Conservation (phyloP, 2,329 filamentous ascomycete genomes). For the Aphanocladium album region DNA sequence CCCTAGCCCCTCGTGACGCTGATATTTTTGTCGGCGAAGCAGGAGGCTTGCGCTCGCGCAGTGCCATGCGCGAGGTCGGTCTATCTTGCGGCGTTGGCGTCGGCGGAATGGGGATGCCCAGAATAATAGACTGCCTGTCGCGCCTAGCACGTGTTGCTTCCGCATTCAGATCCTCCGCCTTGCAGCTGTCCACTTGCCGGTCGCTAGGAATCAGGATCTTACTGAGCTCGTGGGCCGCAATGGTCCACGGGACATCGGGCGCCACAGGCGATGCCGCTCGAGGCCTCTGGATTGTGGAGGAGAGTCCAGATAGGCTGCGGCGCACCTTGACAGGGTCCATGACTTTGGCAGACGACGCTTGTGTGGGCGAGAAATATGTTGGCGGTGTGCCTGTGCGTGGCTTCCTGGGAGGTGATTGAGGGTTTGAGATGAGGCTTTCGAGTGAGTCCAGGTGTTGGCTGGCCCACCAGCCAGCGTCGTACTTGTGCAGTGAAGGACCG, state of each 20-base stretch:
- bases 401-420: constrained; percentile 46
- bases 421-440: constrained; percentile 54
- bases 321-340: constrained; percentile 62
- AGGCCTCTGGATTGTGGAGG: constrained; percentile 32
- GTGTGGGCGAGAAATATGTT: constrained; percentile 82
- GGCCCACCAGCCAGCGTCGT: constrained; percentile 71
- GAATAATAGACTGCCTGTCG: constrained; percentile 56
- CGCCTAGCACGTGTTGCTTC: constrained; percentile 58
- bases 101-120: constrained; percentile 24
- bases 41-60: constrained; percentile 59
- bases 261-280: constrained; percentile 60
- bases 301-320: constrained; percentile 55
- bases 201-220: constrained; percentile 74
- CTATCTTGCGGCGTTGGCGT: constrained; percentile 28
- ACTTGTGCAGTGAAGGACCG: constrained; percentile 35
- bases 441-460: constrained; percentile 60
- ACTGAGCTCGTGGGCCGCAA: constrained; percentile 76
- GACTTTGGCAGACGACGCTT: constrained; percentile 79
- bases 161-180: constrained; percentile 70
- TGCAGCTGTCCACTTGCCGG: constrained; percentile 71
- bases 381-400: constrained; percentile 53
- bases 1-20: constrained; percentile 17
- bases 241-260: constrained; percentile 79
- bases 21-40: constrained; percentile 12
- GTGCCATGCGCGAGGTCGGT: constrained; percentile 60